Percentiles rank a stretch among this genome's conserved stretches.
Conservation (phyloP, 805 yeast genomes). For the Schwanniomyces occidentalis region DNA sequence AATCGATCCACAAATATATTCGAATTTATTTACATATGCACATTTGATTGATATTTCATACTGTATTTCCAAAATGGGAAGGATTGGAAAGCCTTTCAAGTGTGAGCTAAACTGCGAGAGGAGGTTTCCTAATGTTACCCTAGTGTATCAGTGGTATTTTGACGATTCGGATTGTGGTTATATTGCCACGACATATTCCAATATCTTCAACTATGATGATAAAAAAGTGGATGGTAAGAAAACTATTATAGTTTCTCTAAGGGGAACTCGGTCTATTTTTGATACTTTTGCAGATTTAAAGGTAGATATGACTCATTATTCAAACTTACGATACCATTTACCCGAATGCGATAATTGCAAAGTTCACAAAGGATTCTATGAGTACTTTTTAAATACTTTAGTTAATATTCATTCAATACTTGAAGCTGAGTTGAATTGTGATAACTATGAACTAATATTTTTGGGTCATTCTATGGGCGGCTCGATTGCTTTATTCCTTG, state of each 20-base stretch:
- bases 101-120: conserved; percentile 38
- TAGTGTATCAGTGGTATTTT: conserved; percentile 43
- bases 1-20: conserved; percentile 23
- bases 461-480: conserved; percentile 44
- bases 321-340: conserved; percentile 19
- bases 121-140: conserved; percentile 35
- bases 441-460: conserved; percentile 23
- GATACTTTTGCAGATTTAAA: conserved; percentile 42
- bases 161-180: conserved; percentile 41
- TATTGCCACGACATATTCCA: conserved; percentile 31
- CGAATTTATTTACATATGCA: conserved; percentile 37
- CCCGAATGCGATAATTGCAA: conserved; percentile 33
- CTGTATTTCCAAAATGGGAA: conserved; percentile 33
- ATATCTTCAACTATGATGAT: conserved; percentile 22
- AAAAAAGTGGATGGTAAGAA: conserved; percentile 7
- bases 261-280: conserved; percentile 44
- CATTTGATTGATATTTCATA: conserved; percentile 45
- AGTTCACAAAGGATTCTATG: conserved; percentile 40
- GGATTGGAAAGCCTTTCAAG: conserved; percentile 36
- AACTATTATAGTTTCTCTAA: conserved; percentile 34
- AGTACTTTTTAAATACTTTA: conserved; percentile 29
- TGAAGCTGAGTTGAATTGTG: conserved; percentile 19
- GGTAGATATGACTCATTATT: conserved; percentile 33
- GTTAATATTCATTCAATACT: conserved; percentile 23
- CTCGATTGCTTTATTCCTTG: conserved; percentile 37